These are phyloP conservation scores for Paramecium tetraurelia DNA, from an alignment of 73 alveolate genomes.

Conservation along the genomic window DNA sequence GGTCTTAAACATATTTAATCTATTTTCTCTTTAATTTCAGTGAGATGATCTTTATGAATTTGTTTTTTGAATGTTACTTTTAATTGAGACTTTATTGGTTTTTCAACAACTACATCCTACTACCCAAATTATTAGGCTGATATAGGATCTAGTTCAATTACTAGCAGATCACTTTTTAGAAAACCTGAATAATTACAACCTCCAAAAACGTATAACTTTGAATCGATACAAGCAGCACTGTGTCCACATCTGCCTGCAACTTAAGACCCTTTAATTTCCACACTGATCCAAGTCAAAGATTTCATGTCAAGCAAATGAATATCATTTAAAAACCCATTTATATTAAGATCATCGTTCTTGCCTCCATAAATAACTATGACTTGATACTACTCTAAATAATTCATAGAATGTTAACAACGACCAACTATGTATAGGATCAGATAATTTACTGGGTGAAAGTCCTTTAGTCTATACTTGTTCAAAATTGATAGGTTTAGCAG, in stretches of 20 bases:
- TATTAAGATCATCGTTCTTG: not conserved
- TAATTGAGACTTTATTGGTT: not conserved
- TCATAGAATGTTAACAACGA: constrained; percentile 42
- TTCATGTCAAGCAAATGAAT: not conserved
- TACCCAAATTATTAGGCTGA: not conserved
- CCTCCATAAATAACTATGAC: constrained; percentile 23
- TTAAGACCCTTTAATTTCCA: constrained; percentile 4
- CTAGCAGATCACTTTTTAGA: not conserved
- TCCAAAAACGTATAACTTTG: constrained; percentile 5
- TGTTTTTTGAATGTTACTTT: not conserved
- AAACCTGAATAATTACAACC: constrained; percentile 42
- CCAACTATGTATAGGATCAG: not conserved
- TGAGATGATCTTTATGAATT: not conserved
- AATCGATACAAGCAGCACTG: constrained; percentile 7
- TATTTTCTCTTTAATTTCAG: not conserved
- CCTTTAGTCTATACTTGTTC: constrained; percentile 40
- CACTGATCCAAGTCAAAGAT: not conserved
- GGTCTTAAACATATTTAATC: not conserved
- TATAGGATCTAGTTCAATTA: constrained; percentile 2
- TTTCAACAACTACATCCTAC: not conserved
- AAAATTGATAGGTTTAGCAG: not conserved
- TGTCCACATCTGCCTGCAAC: constrained; percentile 44
- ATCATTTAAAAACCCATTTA: constrained; percentile 28
- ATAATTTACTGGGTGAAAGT: not conserved
- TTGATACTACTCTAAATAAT: not conserved